Conservation (phyloP, 495 filamentous ascomycete genomes). For the Lentithecium fluviatile region DNA sequence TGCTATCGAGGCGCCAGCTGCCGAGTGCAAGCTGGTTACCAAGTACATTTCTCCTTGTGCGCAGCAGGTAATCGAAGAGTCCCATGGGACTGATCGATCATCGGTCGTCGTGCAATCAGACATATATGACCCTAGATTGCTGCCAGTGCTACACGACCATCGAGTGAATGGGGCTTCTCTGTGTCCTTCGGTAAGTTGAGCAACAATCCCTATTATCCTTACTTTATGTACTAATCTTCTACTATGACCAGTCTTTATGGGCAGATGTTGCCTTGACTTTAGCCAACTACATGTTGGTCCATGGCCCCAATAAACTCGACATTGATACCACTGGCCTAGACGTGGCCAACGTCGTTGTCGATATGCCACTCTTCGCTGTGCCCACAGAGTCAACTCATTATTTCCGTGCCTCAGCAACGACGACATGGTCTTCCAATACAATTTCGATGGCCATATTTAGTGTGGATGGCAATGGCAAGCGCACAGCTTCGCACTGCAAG, state of each 20-base stretch:
- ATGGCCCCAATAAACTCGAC: no score
- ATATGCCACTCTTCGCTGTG: slow-evolving; percentile 48
- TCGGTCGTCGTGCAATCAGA: slow-evolving; percentile 67
- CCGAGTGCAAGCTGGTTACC: slow-evolving; percentile 41
- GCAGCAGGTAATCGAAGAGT: no score
- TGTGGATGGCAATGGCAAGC: slow-evolving; percentile 46
- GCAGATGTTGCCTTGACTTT: slow-evolving; percentile 77
- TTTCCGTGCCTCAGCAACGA: slow-evolving; percentile 32
- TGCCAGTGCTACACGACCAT: slow-evolving; percentile 68
- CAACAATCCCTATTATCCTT: no score
- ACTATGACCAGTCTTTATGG: slow-evolving; percentile 65
- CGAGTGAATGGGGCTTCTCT: slow-evolving; percentile 66
- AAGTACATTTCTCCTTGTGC: no score
- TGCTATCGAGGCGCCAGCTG: slow-evolving; percentile 39
- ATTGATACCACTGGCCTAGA: slow-evolving; percentile 8
- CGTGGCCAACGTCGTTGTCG: slow-evolving; percentile 59
- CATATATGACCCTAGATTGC: slow-evolving; percentile 55
- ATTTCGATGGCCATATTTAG: slow-evolving; percentile 18
- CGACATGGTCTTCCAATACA: slow-evolving; percentile 27
- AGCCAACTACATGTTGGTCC: slow-evolving; percentile 65
- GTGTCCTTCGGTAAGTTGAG: no score
- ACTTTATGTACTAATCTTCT: no score
- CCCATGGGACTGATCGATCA: slow-evolving; percentile 51
- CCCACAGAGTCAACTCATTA: no score
- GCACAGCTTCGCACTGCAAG: slow-evolving; percentile 51